Evolutionary conservation across 2,329 filamentous ascomycete genomes (phyloP), one percentile per base, ranked within the genome.

Genomic region (Emydomyces testavorans): DNA sequence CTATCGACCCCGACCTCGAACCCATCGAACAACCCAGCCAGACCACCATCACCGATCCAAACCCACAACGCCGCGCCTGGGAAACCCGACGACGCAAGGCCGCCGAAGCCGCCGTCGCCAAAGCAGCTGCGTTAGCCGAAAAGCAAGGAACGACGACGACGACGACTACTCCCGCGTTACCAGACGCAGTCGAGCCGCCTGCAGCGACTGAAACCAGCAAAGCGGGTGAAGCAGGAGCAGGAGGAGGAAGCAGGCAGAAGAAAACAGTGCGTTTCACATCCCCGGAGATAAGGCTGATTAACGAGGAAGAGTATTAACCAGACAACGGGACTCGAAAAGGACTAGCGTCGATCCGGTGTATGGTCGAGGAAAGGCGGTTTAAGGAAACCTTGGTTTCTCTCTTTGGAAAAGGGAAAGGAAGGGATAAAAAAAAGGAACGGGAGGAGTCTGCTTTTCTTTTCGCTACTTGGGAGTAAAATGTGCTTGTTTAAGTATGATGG

Each of bases 191-290:
- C n/a, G n/a, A n/a, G n/a, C n/a, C n/a, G n/a, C n/a, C 18, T 24
- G 3, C 23, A 40, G 18, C 29, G 21, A 18, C 34, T n/a, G 23
- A 5, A 20, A 2, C 23, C 10, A n/a, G 36, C 36, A 35, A 48
- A 23, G 20, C 5, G 40, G 36, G n/a, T 10, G 36, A 13, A 6
- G 23, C 18, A 11, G 32, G 8, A 7, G 29, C 7, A 4, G 21
- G 34, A 2, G 34, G 24, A 2, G 26, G 20, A 26, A 42, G 47
- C 10, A 24, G 37, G 4, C 47, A 44, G 26, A 47, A 50, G 34
- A 50, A 47, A 35, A 35, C 24, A 29, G 50, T 52, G 41, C 47
- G 42, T 46, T 52, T 52, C 31, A 52, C 23, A 6, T 52, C 20
- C 46, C 42, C 11, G 46, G 44, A 35, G 23, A 38, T 13, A 46